Conservation (phyloP, 805 yeast genomes). For the Teunomyces pallodes region DNA sequence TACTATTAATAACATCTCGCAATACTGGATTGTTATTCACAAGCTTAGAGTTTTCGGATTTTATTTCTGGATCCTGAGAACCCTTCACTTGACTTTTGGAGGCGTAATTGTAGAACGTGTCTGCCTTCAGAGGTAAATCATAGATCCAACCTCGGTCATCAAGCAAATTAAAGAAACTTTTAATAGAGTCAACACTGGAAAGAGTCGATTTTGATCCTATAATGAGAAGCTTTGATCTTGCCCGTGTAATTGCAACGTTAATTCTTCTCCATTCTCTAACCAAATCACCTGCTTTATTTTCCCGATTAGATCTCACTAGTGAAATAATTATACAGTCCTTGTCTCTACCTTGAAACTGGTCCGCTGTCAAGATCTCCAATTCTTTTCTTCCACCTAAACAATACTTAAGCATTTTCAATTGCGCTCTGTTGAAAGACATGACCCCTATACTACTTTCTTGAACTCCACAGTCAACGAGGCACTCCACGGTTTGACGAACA, state of each 20-base stretch:
- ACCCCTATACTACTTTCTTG: conserved; percentile 65
- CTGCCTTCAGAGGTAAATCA: conserved; percentile 47
- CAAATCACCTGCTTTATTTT: conserved; percentile 68
- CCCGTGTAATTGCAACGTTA: conserved; percentile 92
- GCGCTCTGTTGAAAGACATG: conserved; percentile 87
- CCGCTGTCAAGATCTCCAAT: conserved; percentile 87
- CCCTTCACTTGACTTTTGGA: not conserved
- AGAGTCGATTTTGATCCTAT: conserved; percentile 76
- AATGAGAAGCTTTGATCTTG: conserved; percentile 77
- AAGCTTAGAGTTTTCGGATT: conserved; percentile 9
- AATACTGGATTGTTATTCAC: conserved; percentile 22
- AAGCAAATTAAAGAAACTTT: conserved; percentile 59
- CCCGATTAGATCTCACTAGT: conserved; percentile 75
- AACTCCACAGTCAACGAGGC: conserved; percentile 60
- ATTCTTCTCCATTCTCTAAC: conserved; percentile 87
- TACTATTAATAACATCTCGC: conserved; percentile 30
- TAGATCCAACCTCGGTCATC: conserved; percentile 62
- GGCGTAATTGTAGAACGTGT: conserved; percentile 32
- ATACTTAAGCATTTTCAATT: conserved; percentile 42
- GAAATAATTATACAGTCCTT: conserved; percentile 90
- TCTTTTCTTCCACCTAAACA: conserved; percentile 30
- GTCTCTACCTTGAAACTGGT: conserved; percentile 94
- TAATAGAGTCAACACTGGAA: conserved; percentile 47
- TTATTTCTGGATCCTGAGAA: not conserved
- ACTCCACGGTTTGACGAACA: conserved; percentile 58